These are phyloP conservation scores for Ceratocystis lukuohia DNA, from an alignment of 2,329 filamentous ascomycete species.

Conservation along the genomic window DNA sequence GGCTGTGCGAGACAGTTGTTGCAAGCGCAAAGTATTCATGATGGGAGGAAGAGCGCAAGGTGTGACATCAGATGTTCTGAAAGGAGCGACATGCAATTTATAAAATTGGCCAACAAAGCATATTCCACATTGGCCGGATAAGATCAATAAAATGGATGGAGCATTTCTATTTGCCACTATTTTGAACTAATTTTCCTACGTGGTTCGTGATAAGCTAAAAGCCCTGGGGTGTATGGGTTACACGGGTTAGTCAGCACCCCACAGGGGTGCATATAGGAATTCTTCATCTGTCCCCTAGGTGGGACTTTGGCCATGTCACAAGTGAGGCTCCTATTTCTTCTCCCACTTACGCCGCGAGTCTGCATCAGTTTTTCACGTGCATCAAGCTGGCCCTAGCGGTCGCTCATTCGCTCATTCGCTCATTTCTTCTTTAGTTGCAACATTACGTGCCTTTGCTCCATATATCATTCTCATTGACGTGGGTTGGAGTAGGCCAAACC, in stretches of 20 bases:
- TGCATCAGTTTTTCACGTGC: not conserved
- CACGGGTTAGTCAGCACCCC: not conserved
- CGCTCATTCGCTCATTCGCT: not conserved
- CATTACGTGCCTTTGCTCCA: not conserved
- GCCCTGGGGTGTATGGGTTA: not conserved
- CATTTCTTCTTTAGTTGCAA: not conserved
- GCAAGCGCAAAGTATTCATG: constrained; percentile 1
- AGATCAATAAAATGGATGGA: not conserved
- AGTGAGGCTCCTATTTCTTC: not conserved
- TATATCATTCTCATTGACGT: not conserved
- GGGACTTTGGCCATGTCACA: not conserved
- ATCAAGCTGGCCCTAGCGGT: constrained; percentile 9
- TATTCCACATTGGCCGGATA: not conserved
- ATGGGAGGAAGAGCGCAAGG: not conserved
- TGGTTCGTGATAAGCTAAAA: not conserved
- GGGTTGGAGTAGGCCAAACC: not conserved
- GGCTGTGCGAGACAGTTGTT: not conserved
- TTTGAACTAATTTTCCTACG: not conserved
- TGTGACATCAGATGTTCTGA: not conserved
- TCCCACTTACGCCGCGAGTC: not conserved
- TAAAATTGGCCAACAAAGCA: not conserved
- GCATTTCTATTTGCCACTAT: not conserved
- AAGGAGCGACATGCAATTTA: not conserved
- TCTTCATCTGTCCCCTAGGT: not conserved
- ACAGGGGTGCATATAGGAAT: not conserved